Conservation (phyloP, 2,329 filamentous ascomycete genomes). For the Fusarium duplospermum region DNA sequence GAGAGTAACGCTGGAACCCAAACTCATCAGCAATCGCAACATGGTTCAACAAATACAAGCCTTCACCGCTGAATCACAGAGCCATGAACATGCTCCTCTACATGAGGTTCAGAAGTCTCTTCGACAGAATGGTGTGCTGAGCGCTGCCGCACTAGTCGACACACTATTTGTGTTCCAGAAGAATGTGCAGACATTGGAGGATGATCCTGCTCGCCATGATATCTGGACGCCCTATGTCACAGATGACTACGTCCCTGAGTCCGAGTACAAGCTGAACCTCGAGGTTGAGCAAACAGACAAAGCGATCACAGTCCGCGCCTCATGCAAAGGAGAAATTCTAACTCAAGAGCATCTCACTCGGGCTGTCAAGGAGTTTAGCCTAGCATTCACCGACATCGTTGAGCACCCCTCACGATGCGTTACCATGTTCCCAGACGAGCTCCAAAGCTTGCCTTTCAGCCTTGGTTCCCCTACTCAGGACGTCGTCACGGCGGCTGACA, state of each 20-base stretch:
- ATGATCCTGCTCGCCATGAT: background rate
- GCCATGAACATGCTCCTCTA: background rate
- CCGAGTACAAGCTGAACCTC: background rate
- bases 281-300: background rate
- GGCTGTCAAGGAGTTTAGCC: background rate
- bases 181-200: background rate
- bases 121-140: background rate
- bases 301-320: background rate
- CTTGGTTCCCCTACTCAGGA: background rate
- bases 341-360: background rate
- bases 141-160: background rate
- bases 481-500: background rate
- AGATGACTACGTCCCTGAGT: constrained; percentile 1
- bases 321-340: background rate
- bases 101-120: constrained; percentile 1
- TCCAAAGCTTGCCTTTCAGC: background rate
- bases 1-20: background rate
- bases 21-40: constrained; percentile 1
- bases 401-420: background rate
- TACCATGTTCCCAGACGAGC: background rate
- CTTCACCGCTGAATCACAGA: background rate
- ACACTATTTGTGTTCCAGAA: background rate
- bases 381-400: background rate
- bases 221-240: background rate
- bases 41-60: constrained; percentile 1